A percentile compares a stretch with the other conserved stretches of the same genome.
Conservation (phyloP, 2,329 filamentous ascomycete genomes). For the Sporothrix phasma region DNA sequence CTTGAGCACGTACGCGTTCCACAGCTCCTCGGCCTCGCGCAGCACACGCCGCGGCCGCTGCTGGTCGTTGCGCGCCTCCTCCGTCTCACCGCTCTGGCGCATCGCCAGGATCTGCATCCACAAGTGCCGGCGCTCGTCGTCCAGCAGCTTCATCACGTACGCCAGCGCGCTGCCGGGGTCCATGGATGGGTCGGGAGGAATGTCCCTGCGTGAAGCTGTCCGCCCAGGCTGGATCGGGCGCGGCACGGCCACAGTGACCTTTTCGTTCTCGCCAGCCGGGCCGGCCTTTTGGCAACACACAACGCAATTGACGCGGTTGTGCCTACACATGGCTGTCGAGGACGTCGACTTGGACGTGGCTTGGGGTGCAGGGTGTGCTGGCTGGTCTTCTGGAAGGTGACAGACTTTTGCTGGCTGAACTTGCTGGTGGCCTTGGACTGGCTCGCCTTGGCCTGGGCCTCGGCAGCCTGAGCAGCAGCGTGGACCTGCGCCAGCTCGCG, state of each 20-base stretch:
- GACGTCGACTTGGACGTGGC: neutral
- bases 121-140: slow-evolving; percentile 71
- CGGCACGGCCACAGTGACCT: slow-evolving; percentile 18
- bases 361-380: neutral
- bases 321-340: slow-evolving; percentile 8
- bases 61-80: slow-evolving; percentile 12
- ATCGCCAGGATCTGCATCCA: slow-evolving; percentile 57
- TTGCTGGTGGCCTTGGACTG: neutral
- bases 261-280: slow-evolving; percentile 4
- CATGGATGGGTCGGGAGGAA: slow-evolving; percentile 9
- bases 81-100: slow-evolving; percentile 21
- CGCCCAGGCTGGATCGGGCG: slow-evolving; percentile 10
- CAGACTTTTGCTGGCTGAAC: slow-evolving; percentile 10
- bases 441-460: neutral
- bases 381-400: slow-evolving; percentile 11
- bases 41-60: slow-evolving; percentile 10
- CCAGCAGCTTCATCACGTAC: slow-evolving; percentile 70
- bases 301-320: slow-evolving; percentile 20
- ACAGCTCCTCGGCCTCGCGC: slow-evolving; percentile 18
- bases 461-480: neutral
- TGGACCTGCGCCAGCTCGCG: slow-evolving; percentile 6
- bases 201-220: neutral
- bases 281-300: slow-evolving; percentile 18
- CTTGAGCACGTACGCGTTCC: slow-evolving; percentile 20
- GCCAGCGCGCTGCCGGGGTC: slow-evolving; percentile 61